Percentiles rank a stretch among this genome's conserved stretches.
phyloP scores from a whole-genome alignment of 768 basidiomycete genomes.

The Suillus subaureus region DNA sequence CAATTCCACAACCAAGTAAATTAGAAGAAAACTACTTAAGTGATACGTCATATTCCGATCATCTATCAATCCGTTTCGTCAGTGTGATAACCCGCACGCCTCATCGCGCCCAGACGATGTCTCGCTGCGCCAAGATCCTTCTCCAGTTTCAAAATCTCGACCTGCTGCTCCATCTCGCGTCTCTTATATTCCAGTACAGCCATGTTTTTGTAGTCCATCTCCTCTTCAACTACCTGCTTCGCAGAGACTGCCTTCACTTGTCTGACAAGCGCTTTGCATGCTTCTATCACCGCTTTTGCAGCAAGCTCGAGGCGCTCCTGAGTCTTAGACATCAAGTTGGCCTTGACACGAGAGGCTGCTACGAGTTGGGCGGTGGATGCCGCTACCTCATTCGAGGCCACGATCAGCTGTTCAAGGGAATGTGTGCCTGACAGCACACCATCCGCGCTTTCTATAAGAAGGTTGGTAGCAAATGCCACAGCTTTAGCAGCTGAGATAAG shows the following conservation, averaged over 20 bases:
- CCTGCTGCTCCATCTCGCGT: slow-evolving; percentile 98
- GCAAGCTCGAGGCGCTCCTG: slow-evolving; percentile 95
- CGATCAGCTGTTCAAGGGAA: slow-evolving; percentile 97
- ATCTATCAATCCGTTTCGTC: slow-evolving; percentile 68
- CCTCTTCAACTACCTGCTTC: slow-evolving; percentile 76
- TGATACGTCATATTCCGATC: background rate
- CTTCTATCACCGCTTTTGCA: slow-evolving; percentile 96
- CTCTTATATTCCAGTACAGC: slow-evolving; percentile 94
- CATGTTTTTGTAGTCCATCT: slow-evolving; percentile 88
- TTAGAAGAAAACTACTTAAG: slow-evolving; percentile 1
- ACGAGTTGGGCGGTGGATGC: slow-evolving; percentile 97
- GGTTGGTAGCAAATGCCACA: slow-evolving; percentile 93
- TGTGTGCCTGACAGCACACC: slow-evolving; percentile 96
- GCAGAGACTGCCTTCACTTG: slow-evolving; percentile 96
- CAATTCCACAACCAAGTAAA: slow-evolving; percentile 2
- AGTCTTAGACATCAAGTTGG: slow-evolving; percentile 97
- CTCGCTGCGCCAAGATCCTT: slow-evolving; percentile 91
- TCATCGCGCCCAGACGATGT: slow-evolving; percentile 80
- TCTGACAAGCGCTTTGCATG: slow-evolving; percentile 93
- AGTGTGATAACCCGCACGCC: slow-evolving; percentile 87
- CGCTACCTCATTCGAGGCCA: slow-evolving; percentile 99
- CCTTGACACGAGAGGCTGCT: slow-evolving; percentile 97
- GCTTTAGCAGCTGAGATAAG: slow-evolving; percentile 97
- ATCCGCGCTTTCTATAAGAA: slow-evolving; percentile 97
- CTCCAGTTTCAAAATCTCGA: slow-evolving; percentile 95